Evolutionary conservation across 2,329 filamentous ascomycete species (phyloP).

Genomic region (Zelopaecilomyces penicillatus): DNA sequence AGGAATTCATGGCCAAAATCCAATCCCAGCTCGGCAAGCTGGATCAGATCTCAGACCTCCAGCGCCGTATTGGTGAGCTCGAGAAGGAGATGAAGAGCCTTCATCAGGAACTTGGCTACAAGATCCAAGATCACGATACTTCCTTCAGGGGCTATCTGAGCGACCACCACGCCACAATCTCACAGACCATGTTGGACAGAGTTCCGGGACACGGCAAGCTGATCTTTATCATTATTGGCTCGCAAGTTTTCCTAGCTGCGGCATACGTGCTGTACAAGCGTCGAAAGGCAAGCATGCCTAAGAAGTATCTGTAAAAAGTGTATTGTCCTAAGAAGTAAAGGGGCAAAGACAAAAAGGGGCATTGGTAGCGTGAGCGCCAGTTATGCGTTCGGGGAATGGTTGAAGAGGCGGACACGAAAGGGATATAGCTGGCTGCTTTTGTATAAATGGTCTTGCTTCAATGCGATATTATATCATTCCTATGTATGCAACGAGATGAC

Average conservation of each 20-base stretch:
- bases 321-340: neutral
- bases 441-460: too few relatives aligned
- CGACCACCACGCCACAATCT: conserved; percentile 41
- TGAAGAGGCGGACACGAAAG: too few relatives aligned
- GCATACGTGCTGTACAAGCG: conserved; percentile 74
- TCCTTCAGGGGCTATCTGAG: conserved; percentile 43
- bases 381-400: too few relatives aligned
- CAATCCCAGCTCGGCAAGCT: conserved; percentile 37
- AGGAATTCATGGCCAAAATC: conserved; percentile 38
- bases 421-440: too few relatives aligned
- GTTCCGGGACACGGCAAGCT: conserved; percentile 43
- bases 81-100: conserved; percentile 52
- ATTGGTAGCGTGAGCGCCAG: neutral
- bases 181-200: conserved; percentile 39
- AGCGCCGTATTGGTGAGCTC: conserved; percentile 41
- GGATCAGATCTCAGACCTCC: conserved; percentile 35
- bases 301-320: conserved; percentile 69
- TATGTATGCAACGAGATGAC: neutral
- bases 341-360: neutral
- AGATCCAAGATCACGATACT: conserved; percentile 42
- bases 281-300: conserved; percentile 65
- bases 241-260: conserved; percentile 62
- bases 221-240: conserved; percentile 63
- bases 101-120: conserved; percentile 44
- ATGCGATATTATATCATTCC: neutral